Conservation (phyloP, 176 grass and related monocot genomes). For the Eragrostis nindensis region DNA sequence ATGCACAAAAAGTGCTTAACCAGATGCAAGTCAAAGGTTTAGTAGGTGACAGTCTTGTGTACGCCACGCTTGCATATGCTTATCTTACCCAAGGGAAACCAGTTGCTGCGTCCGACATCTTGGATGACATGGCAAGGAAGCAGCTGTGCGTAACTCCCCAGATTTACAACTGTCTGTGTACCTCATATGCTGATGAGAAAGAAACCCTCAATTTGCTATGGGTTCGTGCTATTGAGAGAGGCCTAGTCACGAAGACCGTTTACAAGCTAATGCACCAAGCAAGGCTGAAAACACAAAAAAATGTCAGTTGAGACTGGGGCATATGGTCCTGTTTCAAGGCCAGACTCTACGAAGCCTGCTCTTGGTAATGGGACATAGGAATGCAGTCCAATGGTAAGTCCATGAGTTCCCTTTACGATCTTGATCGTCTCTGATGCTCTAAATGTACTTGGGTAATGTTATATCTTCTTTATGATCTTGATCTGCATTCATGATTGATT, state of each 20-base stretch:
- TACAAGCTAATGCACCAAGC: conserved; percentile 51
- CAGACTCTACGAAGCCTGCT: neutral
- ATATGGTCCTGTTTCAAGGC: neutral
- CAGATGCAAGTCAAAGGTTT: conserved; percentile 73
- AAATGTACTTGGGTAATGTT: neutral
- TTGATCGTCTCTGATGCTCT: neutral
- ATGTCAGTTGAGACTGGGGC: conserved; percentile 10
- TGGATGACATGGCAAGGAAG: conserved; percentile 69
- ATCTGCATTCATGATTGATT: neutral
- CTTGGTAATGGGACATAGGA: neutral
- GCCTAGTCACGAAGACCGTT: conserved; percentile 58
- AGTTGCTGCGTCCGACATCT: conserved; percentile 39
- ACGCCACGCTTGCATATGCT: conserved; percentile 61
- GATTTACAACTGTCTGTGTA: conserved; percentile 67
- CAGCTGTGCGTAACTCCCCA: conserved; percentile 55
- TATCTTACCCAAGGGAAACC: conserved; percentile 63
- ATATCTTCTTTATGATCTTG: neutral
- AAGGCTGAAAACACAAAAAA: conserved; percentile 28
- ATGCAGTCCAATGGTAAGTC: neutral
- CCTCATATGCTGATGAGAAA: conserved; percentile 64
- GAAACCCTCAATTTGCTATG: conserved; percentile 63
- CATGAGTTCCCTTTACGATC: neutral
- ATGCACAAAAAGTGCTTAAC: conserved; percentile 57
- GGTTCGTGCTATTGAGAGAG: conserved; percentile 69
- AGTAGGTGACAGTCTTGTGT: conserved; percentile 66